Evolutionary conservation across 352 stramenopile species (phyloP).

Genomic region (Elongisporangium undulatum): DNA sequence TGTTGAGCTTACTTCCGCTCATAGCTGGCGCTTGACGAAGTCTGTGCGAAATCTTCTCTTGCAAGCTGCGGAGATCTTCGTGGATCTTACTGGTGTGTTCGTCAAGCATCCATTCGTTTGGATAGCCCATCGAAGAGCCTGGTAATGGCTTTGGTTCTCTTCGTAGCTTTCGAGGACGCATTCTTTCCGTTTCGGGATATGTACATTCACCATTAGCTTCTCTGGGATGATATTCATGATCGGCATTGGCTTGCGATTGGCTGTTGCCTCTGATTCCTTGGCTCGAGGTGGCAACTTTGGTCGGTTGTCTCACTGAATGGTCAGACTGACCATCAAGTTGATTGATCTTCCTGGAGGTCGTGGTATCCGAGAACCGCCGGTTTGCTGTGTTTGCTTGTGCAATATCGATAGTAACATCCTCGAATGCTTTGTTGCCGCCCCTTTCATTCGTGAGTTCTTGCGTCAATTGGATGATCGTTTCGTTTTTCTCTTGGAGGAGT

Average conservation of each 20-base stretch:
- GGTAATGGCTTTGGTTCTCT: not conserved
- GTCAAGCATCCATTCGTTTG: slow-evolving; percentile 39
- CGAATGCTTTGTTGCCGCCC: not conserved
- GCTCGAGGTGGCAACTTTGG: not conserved
- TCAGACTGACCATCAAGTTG: not conserved
- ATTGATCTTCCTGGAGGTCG: not conserved
- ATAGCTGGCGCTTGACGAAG: slow-evolving; percentile 37
- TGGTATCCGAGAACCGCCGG: not conserved
- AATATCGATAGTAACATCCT: not conserved
- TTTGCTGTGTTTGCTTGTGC: not conserved
- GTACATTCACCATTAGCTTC: not conserved
- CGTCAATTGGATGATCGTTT: slow-evolving; percentile 43
- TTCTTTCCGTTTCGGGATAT: not conserved
- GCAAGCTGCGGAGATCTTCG: slow-evolving; percentile 64
- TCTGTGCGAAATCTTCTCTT: slow-evolving; percentile 57
- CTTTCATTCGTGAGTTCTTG: slow-evolving; percentile 8
- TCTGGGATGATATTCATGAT: not conserved
- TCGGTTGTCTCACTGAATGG: not conserved
- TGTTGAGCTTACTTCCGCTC: not conserved
- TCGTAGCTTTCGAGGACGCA: not conserved
- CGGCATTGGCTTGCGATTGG: not conserved
- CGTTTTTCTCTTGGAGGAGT: slow-evolving; percentile 71
- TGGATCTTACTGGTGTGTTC: slow-evolving; percentile 61
- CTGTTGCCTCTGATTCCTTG: not conserved
- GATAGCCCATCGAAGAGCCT: not conserved